Conservation (phyloP, 192 early-diverging fungal species). For the Geranomyces michiganensis region DNA sequence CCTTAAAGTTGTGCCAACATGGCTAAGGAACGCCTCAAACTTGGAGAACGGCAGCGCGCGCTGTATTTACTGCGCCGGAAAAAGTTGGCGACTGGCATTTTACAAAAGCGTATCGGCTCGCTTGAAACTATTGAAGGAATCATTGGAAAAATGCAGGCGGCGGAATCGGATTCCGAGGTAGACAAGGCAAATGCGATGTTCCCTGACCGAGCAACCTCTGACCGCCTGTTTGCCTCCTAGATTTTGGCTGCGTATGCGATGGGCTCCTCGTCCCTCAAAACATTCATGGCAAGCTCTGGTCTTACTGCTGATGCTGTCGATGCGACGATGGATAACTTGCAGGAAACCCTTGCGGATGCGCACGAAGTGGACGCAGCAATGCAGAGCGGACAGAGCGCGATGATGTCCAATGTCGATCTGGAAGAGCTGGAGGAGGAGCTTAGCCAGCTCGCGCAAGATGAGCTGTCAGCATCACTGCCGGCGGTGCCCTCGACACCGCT, state of each 20-base stretch:
- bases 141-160: slow-evolving; percentile 62
- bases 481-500: slow-evolving; percentile 8
- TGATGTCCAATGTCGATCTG: slow-evolving; percentile 25
- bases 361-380: slow-evolving; percentile 65
- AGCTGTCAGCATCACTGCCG: not conserved
- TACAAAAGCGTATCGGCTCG: slow-evolving; percentile 59
- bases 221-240: slow-evolving; percentile 26
- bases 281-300: slow-evolving; percentile 47
- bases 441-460: slow-evolving; percentile 21
- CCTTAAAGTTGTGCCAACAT: slow-evolving; percentile 41
- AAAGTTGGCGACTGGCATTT: slow-evolving; percentile 53
- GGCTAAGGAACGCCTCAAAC: slow-evolving; percentile 42
- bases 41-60: slow-evolving; percentile 57
- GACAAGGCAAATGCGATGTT: slow-evolving; percentile 16
- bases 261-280: slow-evolving; percentile 59
- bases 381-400: slow-evolving; percentile 33
- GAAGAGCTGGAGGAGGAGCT: slow-evolving; percentile 43
- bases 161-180: slow-evolving; percentile 66
- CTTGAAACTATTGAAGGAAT: slow-evolving; percentile 64
- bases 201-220: not conserved
- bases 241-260: slow-evolving; percentile 62
- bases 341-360: slow-evolving; percentile 64
- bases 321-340: slow-evolving; percentile 62
- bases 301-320: slow-evolving; percentile 57
- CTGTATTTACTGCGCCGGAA: slow-evolving; percentile 58